Base-by-base conservation (phyloP, 2,329 filamentous ascomycete genomes). In the Penicillium sclerotigenum region DNA sequence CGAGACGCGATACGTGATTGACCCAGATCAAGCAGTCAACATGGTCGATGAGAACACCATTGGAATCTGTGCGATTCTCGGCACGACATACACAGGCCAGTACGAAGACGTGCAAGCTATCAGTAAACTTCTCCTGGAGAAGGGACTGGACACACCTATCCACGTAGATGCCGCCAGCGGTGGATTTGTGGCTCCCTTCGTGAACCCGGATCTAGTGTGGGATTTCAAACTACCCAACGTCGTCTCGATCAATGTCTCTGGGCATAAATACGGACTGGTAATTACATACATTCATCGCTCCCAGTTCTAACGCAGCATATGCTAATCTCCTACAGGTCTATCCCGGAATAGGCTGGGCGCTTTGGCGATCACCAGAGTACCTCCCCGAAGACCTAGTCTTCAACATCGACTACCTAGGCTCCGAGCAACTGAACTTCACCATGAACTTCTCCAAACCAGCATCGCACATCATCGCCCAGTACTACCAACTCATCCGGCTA, bases 371-470 rank as follows among this genome's bases (percentile, higher is more conserved):
- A 36, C 84, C 90, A 49, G 87, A 94, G 73, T 94, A 82, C 75
- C 83, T 96, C 2, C 93, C 92, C 6, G 83, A 93, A 71, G 92
- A 97, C 68, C 86, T 97, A 18, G 91, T 97, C 68, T 97, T 97
- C 84, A 97, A 96, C 82, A 96, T 97, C 83, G 96, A 97, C 82
- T 97, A 97, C 77, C 87, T 97, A 7, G 93, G 93, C 46, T 92
- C 93, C 13, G 91, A 97, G 71, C 93, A 97, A 73, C 88, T 91
- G 1, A 96, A 91, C 3, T 97, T 97, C 78, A 97, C 93, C 0
- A 85, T 97, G 58, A 97, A 97, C 81, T 97, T 97, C 80, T 95
- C 90, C 71, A 96, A 96, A 74, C 91, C 92, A 55, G 93, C 93
- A 10, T 91, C 88, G 5, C 92, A 97, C 71, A 89, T 97, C 69